Evolutionary conservation across 1,284 basidiomycete species (phyloP).

Genomic region (Pterula multifida): DNA sequence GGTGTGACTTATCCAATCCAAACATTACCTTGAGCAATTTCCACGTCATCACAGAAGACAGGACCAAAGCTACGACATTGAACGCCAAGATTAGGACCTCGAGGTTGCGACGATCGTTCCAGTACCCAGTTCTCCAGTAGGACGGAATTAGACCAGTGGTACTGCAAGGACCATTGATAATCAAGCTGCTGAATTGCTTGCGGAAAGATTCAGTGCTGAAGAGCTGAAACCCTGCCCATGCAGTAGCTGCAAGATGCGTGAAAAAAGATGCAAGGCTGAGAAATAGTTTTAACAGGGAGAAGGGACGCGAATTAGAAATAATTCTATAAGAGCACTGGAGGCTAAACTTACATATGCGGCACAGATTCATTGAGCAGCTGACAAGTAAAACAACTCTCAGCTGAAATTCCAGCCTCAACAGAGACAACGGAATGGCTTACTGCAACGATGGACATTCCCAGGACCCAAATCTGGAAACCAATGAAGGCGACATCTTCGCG

Average conservation of each 20-base stretch:
- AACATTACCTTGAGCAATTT: constrained; percentile 52
- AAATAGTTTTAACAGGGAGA: neutral
- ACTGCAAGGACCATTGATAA: constrained; percentile 50
- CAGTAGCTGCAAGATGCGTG: constrained; percentile 26
- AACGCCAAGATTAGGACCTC: constrained; percentile 57
- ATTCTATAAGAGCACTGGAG: neutral
- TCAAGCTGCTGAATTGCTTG: constrained; percentile 38
- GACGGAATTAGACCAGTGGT: constrained; percentile 37
- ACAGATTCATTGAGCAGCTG: constrained; percentile 53
- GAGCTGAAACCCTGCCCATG: constrained; percentile 60
- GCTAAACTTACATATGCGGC: constrained; percentile 41
- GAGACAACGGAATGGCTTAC: constrained; percentile 1
- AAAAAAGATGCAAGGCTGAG: constrained; percentile 6
- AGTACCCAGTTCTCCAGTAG: constrained; percentile 26
- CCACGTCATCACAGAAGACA: constrained; percentile 59
- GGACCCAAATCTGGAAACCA: constrained; percentile 67
- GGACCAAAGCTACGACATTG: constrained; percentile 46
- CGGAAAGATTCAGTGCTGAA: constrained; percentile 45
- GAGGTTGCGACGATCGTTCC: constrained; percentile 38
- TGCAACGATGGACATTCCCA: constrained; percentile 70
- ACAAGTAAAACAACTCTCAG: neutral
- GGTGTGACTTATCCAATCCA: neutral
- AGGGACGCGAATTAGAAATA: neutral
- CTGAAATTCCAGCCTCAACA: neutral
- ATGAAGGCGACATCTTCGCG: constrained; percentile 71